Percentiles rank a stretch among this genome's conserved stretches.
phyloP scores from a whole-genome alignment of 2,329 filamentous ascomycete species.

The Escovopsis sp. region DNA sequence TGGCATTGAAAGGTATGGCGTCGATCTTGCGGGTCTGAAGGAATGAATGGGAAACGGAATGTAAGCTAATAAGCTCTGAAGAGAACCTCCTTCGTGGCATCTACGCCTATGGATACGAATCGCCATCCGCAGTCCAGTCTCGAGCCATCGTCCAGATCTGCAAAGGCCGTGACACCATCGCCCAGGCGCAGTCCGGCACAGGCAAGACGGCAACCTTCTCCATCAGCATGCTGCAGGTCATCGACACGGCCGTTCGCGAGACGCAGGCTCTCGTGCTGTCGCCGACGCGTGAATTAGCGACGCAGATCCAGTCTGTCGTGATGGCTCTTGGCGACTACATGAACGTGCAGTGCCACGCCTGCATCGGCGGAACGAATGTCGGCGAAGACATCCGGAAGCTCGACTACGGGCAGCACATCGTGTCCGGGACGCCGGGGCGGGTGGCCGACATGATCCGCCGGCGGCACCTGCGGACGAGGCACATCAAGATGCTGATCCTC shows the following conservation, averaged over 20 bases:
- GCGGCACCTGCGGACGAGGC: constrained; percentile 39
- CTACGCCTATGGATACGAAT: constrained; percentile 97
- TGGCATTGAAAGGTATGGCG: constrained; percentile 73
- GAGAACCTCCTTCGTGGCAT: constrained; percentile 93
- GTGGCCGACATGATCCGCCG: constrained; percentile 55
- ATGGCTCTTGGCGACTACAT: constrained; percentile 99
- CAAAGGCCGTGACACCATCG: constrained; percentile 97
- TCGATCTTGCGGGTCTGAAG: no score
- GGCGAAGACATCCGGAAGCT: constrained; percentile 96
- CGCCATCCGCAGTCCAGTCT: constrained; percentile 92
- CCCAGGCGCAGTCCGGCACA: constrained; percentile 91
- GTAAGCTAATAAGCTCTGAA: constrained; percentile 11
- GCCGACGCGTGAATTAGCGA: constrained; percentile 89
- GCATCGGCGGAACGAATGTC: constrained; percentile 95
- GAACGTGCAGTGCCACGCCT: constrained; percentile 98
- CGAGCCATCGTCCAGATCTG: constrained; percentile 97
- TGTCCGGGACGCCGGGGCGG: constrained; percentile 91
- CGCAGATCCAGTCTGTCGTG: constrained; percentile 95
- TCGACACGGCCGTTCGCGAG: constrained; percentile 83
- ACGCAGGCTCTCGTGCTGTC: constrained; percentile 92
- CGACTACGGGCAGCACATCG: constrained; percentile 93
- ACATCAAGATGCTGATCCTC: constrained; percentile 50
- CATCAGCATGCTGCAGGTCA: constrained; percentile 90
- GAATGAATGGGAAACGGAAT: no score
- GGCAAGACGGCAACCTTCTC: constrained; percentile 96